Base-by-base conservation (phyloP, 805 yeast species). In the Metschnikowia matae region DNA sequence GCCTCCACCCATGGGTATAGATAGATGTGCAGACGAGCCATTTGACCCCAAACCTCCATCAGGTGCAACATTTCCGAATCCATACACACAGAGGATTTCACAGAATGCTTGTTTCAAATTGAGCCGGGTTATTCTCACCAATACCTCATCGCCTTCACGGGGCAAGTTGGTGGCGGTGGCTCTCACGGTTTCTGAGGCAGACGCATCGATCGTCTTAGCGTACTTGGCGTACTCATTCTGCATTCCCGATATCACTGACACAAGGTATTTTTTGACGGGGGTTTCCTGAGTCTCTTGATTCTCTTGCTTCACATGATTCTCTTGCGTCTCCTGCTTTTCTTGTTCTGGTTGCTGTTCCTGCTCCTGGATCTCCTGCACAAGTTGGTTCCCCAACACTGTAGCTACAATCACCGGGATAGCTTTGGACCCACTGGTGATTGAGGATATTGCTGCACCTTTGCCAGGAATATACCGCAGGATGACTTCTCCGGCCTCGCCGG, bases 111-210 rank as follows among this genome's bases (percentile, higher is more conserved):
- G 91, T 50, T 78, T 80, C 38, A 75, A 69, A 7, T 83, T 78
- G 36, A 91, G 75, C 57, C 84, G 79, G 23, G 84, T 81, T 21
- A 94, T 86, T 48, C 83, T 75, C 0, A 89, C 89, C 18, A 92
- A 69, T 2, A 94, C 97, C 21, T 84, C 66, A 64, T 92, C 97
- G 29, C 87, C 86, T 55, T 89, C 96, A 54, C 82, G 80, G 6
- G 98, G 98, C 48, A 91, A 68, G 53, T 78, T 77, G 49, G 75
- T 78, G 39, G 76, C 64, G 50, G 65, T 69, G 34, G 59, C 55
- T 13, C 57, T 46, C 23, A 53, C 54, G 17, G 60, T 54, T 26
- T 50, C 55, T 3, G 58, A 43, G 6, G 60, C 56, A 32, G 54
- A 48, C 4, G 58, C 51, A 35, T 55, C 57, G 43, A 56, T 51